Evolutionary conservation across 345 rosid species (phyloP), one percentile per base, ranked within the genome.

Genomic region (Syzygium jambos): DNA sequence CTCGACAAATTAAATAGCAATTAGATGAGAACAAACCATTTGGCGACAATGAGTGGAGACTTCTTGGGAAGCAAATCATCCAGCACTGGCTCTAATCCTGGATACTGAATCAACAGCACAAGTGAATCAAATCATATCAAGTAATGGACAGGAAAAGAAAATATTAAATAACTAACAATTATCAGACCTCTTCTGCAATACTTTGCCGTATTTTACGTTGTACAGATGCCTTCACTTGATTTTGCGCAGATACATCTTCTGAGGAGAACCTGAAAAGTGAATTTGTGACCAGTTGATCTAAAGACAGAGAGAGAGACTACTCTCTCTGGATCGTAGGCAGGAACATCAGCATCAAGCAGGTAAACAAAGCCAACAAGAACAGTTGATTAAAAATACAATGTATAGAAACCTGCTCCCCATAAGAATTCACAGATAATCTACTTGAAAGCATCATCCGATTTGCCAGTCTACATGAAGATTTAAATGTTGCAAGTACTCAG

Each of bases 1-100:
- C 12, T 73, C 0, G 1, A 19, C 49, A 41, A 86, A 80, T 46
- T 86, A 55, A 85, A 38, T 6, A 23, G 59, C 22, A 16, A 12
- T 43, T 19, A 83, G 80, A 73, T 57, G 43, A 52, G 63, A 73
- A 90, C 95, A 87, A 56, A 96, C 99, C 99, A 98, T 90, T 98
- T 98, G 59, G 89, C 96, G 85, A 98, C 99, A 90, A 95, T 95
- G 27, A 98, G 90, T 49, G 99, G 99, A 13, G 93, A 90, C 89
- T 98, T 98, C 92, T 98, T 98, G 19, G 99, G 99, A 61, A 98
- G 96, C 91, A 98, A 93, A 95, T 98, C 99, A 55, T 98, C 98
- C 91, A 98, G 51, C 52, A 95, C 99, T 1, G 96, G 93, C 89
- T 98, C 99, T 88, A 98, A 96, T 55, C 96, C 98, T 1, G 99